A percentile compares a stretch with the other conserved stretches of the same genome.
These are phyloP conservation scores for Remersonia thermophila DNA, from an alignment of 2,329 filamentous ascomycete species.

Conservation along the genomic window DNA sequence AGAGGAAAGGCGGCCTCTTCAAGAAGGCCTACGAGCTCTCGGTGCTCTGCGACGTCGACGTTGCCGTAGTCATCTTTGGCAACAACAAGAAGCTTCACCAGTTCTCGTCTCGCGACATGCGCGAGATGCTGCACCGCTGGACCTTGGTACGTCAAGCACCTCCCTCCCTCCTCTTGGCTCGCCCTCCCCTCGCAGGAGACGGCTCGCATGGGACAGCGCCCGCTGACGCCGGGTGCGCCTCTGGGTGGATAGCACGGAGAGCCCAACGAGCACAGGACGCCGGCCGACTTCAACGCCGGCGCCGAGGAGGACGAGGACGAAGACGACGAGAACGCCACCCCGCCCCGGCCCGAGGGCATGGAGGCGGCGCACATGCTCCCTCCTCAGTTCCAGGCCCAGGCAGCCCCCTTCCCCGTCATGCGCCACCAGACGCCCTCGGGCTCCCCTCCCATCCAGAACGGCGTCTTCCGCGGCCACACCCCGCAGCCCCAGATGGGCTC, in stretches of 20 bases:
- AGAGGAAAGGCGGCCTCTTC: slow-evolving; percentile 96
- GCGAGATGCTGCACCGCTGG: slow-evolving; percentile 75
- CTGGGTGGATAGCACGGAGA: slow-evolving; percentile 64
- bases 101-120: slow-evolving; percentile 90
- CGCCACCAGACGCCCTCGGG: slow-evolving; percentile 72
- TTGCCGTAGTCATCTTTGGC: slow-evolving; percentile 96
- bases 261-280: slow-evolving; percentile 92
- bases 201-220: slow-evolving; percentile 8
- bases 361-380: slow-evolving; percentile 54
- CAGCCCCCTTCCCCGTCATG: slow-evolving; percentile 59
- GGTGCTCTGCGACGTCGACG: slow-evolving; percentile 94
- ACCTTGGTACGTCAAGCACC: slow-evolving; percentile 88
- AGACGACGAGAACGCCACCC: slow-evolving; percentile 62
- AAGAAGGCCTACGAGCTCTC: slow-evolving; percentile 99
- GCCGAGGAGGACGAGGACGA: slow-evolving; percentile 78
- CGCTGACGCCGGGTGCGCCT: too few relatives aligned
- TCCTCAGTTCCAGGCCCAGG: slow-evolving; percentile 56
- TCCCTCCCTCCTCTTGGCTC: too few relatives aligned
- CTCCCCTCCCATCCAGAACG: slow-evolving; percentile 77
- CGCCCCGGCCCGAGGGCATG: slow-evolving; percentile 52
- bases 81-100: slow-evolving; percentile 99
- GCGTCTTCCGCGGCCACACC: slow-evolving; percentile 62
- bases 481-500: slow-evolving; percentile 69
- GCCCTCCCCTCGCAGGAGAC: slow-evolving; percentile 4
- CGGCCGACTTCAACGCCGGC: slow-evolving; percentile 77